Evolutionary conservation across 176 grass and related monocot species (phyloP).

Genomic region (Areca catechu): DNA sequence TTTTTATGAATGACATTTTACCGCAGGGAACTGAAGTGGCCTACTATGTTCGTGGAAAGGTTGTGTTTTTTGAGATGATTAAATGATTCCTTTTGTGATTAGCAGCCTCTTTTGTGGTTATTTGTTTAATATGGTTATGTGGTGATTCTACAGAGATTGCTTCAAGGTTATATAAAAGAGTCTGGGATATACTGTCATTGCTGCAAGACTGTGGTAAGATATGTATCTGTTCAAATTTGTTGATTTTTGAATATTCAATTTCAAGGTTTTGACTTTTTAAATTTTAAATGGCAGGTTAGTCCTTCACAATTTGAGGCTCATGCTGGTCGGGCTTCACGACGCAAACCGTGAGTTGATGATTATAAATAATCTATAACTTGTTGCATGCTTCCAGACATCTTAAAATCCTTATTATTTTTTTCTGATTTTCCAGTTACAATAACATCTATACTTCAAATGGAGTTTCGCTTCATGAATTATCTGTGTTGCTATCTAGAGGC

Average conservation of each 20-base stretch:
- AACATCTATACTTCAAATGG: conserved; percentile 99
- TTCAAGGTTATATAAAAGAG: conserved; percentile 89
- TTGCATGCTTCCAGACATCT: background rate
- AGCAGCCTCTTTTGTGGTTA: background rate
- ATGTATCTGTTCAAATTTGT: conserved; percentile 5
- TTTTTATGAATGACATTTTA: conserved; percentile 68
- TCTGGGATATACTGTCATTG: conserved; percentile 88
- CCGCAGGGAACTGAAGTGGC: conserved; percentile 60
- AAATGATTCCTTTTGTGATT: background rate
- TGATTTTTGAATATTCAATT: conserved; percentile 10
- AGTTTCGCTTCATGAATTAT: conserved; percentile 90
- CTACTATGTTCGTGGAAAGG: conserved; percentile 81
- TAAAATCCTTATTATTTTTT: background rate
- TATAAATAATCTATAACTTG: conserved; percentile 7
- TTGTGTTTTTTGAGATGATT: conserved; percentile 20
- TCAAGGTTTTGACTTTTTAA: conserved; percentile 5
- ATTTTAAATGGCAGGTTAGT: conserved; percentile 60
- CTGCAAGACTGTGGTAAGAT: conserved; percentile 73
- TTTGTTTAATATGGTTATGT: conserved; percentile 9
- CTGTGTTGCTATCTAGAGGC: conserved; percentile 75
- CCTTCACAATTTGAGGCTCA: conserved; percentile 97
- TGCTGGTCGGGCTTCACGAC: conserved; percentile 77
- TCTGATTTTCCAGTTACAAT: conserved; percentile 62
- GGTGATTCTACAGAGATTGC: conserved; percentile 58
- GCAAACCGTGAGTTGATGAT: conserved; percentile 73